Evolutionary conservation across 202 grass and related monocot genomes (phyloP).

Genomic region (Zoysia matrella): DNA sequence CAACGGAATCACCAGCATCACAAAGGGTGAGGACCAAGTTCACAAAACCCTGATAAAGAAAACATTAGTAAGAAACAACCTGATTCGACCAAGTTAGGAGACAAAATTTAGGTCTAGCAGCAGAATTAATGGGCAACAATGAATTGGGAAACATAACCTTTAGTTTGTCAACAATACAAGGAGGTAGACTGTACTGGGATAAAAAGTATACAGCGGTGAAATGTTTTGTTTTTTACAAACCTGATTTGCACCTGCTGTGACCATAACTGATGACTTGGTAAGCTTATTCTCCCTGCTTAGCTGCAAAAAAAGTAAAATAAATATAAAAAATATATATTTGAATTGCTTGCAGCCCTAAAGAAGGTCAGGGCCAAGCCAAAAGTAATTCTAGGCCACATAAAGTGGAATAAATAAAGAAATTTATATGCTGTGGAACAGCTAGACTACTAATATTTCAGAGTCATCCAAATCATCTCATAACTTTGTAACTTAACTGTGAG

Average conservation of each 20-base stretch:
- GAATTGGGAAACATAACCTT: conserved; percentile 8
- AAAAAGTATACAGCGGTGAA: background rate
- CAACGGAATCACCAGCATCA: conserved; percentile 94
- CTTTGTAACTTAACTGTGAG: background rate
- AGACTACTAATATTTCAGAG: background rate
- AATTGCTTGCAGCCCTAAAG: background rate
- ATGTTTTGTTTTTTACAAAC: conserved; percentile 40
- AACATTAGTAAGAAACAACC: conserved; percentile 34
- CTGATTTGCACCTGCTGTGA: conserved; percentile 98
- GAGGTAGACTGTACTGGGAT: background rate
- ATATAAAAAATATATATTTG: conserved; percentile 30
- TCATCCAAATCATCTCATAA: background rate
- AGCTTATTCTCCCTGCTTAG: conserved; percentile 82
- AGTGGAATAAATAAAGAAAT: conserved; percentile 11
- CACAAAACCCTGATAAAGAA: conserved; percentile 85
- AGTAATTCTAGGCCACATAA: background rate
- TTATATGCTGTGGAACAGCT: background rate
- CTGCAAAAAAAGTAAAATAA: conserved; percentile 51
- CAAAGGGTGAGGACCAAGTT: conserved; percentile 91
- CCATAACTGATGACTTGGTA: conserved; percentile 90
- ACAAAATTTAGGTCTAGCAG: conserved; percentile 35
- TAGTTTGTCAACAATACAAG: background rate
- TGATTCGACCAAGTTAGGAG: conserved; percentile 34
- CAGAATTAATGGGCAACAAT: background rate
- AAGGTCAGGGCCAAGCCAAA: background rate